Base-by-base conservation (phyloP, 345 rosid genomes). In the Rhodomyrtus tomentosa region DNA sequence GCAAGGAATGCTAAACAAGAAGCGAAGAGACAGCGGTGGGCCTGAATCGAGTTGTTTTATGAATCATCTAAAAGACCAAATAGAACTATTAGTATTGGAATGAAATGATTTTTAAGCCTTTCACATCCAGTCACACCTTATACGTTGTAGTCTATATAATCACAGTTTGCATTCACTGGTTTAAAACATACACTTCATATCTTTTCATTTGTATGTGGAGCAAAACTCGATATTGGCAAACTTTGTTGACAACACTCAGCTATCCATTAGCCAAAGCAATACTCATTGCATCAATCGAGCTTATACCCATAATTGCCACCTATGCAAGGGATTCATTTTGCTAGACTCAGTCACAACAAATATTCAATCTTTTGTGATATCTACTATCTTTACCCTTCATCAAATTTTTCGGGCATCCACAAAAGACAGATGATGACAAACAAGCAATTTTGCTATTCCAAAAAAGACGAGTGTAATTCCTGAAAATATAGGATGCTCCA, bases 41-140 rank as follows among this genome's bases (percentile, higher is more conserved):
- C 13, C 45, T 68, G 76, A 68, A 32, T 36, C 0, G 13, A 45
- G 3, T 18, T 36, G 42, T 36, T 32, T 36, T 4, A 36, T 68
- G 45, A 68, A 36, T 18, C 45, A 68, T 1, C 45, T 36, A 4
- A 68, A 8, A 36, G 45, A 68, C 16, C 76, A 32, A 68, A 68
- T 1, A 68, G 76, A 32, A 36, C 76, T 68, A 68, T 32, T 36
- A 6, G 3, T 20, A 68, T 68, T 45, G 76, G 25, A 68, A 62
- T 68, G 13, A 68, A 54, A 68, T 7, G 13, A 18, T 36, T 36
- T 42, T 68, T 2, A 68, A 32, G 2, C 13, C 0, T 18, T 68
- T 36, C 76, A 68, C 45, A 68, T 68, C 76, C 0, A 32, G 8
- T 68, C 36, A 68, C 76, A 0, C 3, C 45, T 0, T 0, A 4